Percentiles rank a stretch among this genome's conserved stretches.
These are phyloP conservation scores for Leptographium radiaticola DNA, from an alignment of 2,329 filamentous ascomycete genomes.

Conservation along the genomic window DNA sequence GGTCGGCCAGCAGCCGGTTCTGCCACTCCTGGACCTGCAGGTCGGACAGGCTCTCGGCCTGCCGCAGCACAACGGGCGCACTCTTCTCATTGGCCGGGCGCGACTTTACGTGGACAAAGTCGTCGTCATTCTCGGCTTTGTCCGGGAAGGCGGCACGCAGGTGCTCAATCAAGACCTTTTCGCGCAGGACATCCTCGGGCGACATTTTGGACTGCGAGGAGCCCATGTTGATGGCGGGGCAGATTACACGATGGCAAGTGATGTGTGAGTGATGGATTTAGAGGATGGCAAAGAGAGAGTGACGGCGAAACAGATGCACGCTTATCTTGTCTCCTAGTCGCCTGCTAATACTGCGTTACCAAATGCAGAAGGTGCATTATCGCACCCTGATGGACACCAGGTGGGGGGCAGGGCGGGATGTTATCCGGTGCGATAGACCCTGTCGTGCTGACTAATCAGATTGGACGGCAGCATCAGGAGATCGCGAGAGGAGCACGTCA, in stretches of 20 bases:
- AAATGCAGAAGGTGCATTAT: no score
- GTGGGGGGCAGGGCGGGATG: not conserved
- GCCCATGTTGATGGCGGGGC: conserved; percentile 13
- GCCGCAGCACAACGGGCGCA: not conserved
- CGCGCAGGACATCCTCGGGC: conserved; percentile 11
- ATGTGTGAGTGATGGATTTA: no score
- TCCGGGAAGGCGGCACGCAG: conserved; percentile 14
- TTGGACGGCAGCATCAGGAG: no score
- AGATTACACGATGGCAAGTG: no score
- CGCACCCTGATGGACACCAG: no score
- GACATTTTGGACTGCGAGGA: conserved; percentile 17
- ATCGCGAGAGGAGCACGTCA: no score
- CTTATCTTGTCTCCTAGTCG: no score
- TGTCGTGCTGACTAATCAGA: not conserved
- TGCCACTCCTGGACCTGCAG: conserved; percentile 45
- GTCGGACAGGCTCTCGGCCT: conserved; percentile 33
- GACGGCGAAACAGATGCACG: no score
- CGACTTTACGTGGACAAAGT: not conserved
- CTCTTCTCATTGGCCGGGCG: not conserved
- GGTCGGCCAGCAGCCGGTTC: conserved; percentile 46
- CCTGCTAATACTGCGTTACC: no score
- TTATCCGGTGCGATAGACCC: not conserved
- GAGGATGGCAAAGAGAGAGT: no score
- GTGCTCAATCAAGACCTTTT: conserved; percentile 21
- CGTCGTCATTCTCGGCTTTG: not conserved